Evolutionary conservation across 169 alveolate species (phyloP).

Genomic region (Plasmodium adleri): DNA sequence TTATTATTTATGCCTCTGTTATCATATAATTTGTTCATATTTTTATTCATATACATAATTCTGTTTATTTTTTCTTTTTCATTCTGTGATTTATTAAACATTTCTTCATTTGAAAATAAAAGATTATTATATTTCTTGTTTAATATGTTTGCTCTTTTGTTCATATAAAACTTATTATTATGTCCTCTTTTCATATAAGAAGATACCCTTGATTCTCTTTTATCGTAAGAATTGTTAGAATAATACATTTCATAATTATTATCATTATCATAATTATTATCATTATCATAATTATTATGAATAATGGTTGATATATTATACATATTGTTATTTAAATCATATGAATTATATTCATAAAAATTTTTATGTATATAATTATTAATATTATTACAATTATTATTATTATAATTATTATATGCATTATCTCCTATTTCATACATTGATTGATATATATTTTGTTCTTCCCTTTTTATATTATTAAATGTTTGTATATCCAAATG

Average conservation of each 20-base stretch:
- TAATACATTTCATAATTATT: neutral
- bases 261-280: neutral
- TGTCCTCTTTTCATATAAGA: neutral
- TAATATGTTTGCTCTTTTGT: neutral
- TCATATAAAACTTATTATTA: neutral
- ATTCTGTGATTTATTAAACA: neutral
- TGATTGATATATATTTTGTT: too few relatives aligned
- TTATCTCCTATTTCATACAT: too few relatives aligned
- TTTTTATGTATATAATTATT: too few relatives aligned
- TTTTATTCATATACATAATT: neutral
- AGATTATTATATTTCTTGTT: too few relatives aligned
- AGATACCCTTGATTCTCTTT: neutral
- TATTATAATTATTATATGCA: too few relatives aligned
- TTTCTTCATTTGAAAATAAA: neutral
- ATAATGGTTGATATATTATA: too few relatives aligned
- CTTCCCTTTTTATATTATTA: too few relatives aligned
- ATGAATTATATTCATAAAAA: too few relatives aligned
- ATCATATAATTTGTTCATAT: neutral
- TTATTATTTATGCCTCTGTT: neutral
- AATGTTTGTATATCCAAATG: too few relatives aligned
- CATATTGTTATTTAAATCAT: too few relatives aligned
- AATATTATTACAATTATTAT: too few relatives aligned
- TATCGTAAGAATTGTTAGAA: neutral
- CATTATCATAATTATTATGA: neutral
- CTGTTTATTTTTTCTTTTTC: too few relatives aligned